Conservation (phyloP, 306 rosid species). For the Notholithocarpus densiflorus region DNA sequence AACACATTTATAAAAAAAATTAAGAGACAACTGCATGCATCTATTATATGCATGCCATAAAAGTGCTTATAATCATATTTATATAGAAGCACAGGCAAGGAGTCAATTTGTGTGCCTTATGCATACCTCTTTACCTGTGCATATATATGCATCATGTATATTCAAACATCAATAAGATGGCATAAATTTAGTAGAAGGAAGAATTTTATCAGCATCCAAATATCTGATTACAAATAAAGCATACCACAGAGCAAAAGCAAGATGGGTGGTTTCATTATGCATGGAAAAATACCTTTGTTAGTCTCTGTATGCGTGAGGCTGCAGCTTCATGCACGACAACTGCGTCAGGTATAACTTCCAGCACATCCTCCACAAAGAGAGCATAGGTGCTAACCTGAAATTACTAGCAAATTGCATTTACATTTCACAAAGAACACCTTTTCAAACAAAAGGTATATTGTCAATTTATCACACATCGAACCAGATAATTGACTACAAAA, state of each 20-base stretch:
- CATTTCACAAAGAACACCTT: slow-evolving; percentile 10
- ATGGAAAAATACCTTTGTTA: slow-evolving; percentile 67
- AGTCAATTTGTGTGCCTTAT: background rate
- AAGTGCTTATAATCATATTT: background rate
- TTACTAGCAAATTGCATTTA: background rate
- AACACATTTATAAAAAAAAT: background rate
- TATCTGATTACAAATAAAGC: background rate
- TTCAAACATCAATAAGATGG: background rate
- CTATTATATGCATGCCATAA: background rate
- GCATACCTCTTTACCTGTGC: slow-evolving; percentile 1
- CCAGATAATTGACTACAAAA: background rate
- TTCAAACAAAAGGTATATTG: background rate
- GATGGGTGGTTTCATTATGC: background rate
- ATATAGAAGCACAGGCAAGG: background rate
- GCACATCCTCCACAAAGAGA: slow-evolving; percentile 79
- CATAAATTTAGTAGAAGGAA: background rate
- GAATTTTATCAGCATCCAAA: slow-evolving; percentile 6
- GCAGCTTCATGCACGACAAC: slow-evolving; percentile 90
- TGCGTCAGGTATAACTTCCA: slow-evolving; percentile 79
- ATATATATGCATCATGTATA: slow-evolving; percentile 1
- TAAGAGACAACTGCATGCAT: background rate
- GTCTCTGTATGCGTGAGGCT: slow-evolving; percentile 80
- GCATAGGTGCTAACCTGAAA: slow-evolving; percentile 90
- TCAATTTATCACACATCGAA: background rate
- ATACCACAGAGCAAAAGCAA: background rate